Percentiles rank a stretch among this genome's conserved stretches.
Evolutionary conservation across 352 stramenopile genomes (phyloP).

Genomic region (Phytophthora pistaciae): DNA sequence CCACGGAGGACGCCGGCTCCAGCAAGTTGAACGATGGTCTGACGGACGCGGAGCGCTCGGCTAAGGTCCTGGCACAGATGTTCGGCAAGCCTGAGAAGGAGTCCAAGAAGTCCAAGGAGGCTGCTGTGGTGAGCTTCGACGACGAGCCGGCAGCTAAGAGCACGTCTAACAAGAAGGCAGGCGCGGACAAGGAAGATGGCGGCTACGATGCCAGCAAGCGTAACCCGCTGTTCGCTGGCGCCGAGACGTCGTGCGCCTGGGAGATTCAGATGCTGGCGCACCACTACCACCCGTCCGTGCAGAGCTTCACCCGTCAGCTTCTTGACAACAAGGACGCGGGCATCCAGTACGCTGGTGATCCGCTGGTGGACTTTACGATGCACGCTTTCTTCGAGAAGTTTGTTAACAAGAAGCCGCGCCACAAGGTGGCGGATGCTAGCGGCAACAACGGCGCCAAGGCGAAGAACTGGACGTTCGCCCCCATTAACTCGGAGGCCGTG

Average conservation of each 20-base stretch:
- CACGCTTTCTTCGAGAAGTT: constrained; percentile 99
- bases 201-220: constrained; percentile 89
- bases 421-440: constrained; percentile 42
- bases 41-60: constrained; percentile 59
- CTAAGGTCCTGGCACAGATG: constrained; percentile 70
- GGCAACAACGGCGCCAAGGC: constrained; percentile 26
- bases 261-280: constrained; percentile 92
- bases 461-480: constrained; percentile 78
- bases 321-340: constrained; percentile 52
- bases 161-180: constrained; percentile 13
- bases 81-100: constrained; percentile 50
- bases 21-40: constrained; percentile 51
- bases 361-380: constrained; percentile 97
- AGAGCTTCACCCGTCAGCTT: constrained; percentile 91
- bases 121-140: constrained; percentile 48
- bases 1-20: constrained; percentile 29
- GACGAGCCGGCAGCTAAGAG: constrained; percentile 29
- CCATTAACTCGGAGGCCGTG: constrained; percentile 78
- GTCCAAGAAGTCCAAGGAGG: constrained; percentile 22
- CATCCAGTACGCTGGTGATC: constrained; percentile 96
- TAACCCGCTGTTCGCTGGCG: constrained; percentile 87
- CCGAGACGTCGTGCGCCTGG: constrained; percentile 88
- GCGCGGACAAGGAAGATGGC: constrained; percentile 16
- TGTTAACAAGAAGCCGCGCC: constrained; percentile 97
- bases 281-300: constrained; percentile 98